Conservation (phyloP, 139 green algal species). For the Medakamo hakoo region DNA sequence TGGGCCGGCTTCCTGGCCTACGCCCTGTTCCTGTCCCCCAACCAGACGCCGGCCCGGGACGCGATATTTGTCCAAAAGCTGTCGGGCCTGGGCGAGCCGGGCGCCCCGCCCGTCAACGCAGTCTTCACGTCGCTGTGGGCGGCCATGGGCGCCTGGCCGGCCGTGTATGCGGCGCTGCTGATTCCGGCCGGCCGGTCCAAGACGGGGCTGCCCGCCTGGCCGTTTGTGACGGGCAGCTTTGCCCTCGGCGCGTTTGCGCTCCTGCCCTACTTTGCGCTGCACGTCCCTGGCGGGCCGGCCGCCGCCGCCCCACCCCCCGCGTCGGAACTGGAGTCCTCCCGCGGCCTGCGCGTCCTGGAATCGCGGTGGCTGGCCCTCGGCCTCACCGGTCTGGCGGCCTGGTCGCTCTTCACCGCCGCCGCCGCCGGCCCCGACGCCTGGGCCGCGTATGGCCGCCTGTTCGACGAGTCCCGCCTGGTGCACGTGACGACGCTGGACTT, state of each 20-base stretch:
- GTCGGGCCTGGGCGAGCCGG: constrained; percentile 18
- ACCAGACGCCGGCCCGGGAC: constrained; percentile 61
- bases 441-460: constrained; percentile 42
- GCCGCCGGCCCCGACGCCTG: constrained; percentile 24
- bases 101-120: constrained; percentile 16
- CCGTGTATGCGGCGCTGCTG: constrained; percentile 58
- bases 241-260: constrained; percentile 56
- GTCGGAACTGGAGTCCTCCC: constrained; percentile 37
- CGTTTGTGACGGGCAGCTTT: constrained; percentile 57
- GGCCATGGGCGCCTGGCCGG: constrained; percentile 64
- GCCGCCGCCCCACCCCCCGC: constrained; percentile 22
- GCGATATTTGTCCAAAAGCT: constrained; percentile 48
- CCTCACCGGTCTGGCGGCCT: constrained; percentile 22
- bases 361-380: constrained; percentile 17
- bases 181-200: constrained; percentile 43
- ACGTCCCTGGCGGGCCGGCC: constrained; percentile 13
- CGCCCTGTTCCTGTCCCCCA: constrained; percentile 45
- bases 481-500: constrained; percentile 72
- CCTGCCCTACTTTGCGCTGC: constrained; percentile 65
- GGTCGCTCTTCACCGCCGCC: constrained; percentile 12
- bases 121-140: constrained; percentile 52
- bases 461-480: constrained; percentile 57
- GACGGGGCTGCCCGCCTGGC: constrained; percentile 70
- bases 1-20: constrained; percentile 28
- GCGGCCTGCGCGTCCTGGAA: constrained; percentile 30